A percentile compares a stretch with the other conserved stretches of the same genome.
Evolutionary conservation across 2,329 filamentous ascomycete species (phyloP).

Genomic region (Phialocephala subalpina): DNA sequence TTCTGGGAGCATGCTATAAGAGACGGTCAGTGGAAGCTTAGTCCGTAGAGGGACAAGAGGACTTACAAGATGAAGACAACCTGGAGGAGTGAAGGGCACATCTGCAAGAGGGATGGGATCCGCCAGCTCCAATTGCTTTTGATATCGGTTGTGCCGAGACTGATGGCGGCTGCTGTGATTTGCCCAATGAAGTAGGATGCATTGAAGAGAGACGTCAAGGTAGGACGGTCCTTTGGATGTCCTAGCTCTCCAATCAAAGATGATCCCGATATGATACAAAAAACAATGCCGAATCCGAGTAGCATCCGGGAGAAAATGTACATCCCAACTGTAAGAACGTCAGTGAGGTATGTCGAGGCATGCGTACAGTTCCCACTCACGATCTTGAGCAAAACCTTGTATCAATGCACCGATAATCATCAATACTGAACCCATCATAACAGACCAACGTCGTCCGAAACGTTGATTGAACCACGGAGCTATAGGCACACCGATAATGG

Average conservation of each 20-base stretch:
- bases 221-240: conserved; percentile 60
- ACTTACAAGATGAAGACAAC: conserved; percentile 37
- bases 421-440: conserved; percentile 61
- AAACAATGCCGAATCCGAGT: conserved; percentile 59
- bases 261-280: conserved; percentile 59
- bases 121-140: conserved; percentile 50
- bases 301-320: conserved; percentile 59
- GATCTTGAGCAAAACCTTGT: conserved; percentile 53
- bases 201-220: conserved; percentile 62
- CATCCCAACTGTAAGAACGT: conserved; percentile 51
- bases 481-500: conserved; percentile 61
- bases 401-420: conserved; percentile 63
- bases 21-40: conserved; percentile 2
- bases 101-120: conserved; percentile 52
- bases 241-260: conserved; percentile 60
- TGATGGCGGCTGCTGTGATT: conserved; percentile 53
- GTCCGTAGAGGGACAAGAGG: not conserved
- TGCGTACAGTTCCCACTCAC: conserved; percentile 44
- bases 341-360: conserved; percentile 17
- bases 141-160: conserved; percentile 54
- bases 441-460: conserved; percentile 59
- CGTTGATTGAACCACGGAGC: conserved; percentile 59
- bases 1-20: conserved; percentile 57
- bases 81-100: conserved; percentile 34
- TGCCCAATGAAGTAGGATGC: conserved; percentile 58